phyloP scores from a whole-genome alignment of 768 basidiomycete genomes.

The Suillus subalutaceus region DNA sequence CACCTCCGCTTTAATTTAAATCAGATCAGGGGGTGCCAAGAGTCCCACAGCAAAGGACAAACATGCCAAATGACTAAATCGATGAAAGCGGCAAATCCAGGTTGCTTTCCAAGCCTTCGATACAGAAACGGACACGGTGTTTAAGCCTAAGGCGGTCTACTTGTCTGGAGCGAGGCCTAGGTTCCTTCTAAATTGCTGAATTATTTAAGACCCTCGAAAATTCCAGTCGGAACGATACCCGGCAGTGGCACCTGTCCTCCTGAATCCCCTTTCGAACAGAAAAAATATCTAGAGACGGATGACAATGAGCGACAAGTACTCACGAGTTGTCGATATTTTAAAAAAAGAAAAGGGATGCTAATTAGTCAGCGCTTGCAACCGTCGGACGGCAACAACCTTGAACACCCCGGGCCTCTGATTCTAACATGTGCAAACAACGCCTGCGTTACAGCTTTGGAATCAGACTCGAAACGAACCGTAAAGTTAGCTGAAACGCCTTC shows the following conservation, averaged over 20 bases:
- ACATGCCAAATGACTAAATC: slow-evolving; percentile 23
- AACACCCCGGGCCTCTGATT: slow-evolving; percentile 23
- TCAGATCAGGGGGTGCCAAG: slow-evolving; percentile 33
- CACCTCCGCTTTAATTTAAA: slow-evolving; percentile 23
- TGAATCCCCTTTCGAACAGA: slow-evolving; percentile 1
- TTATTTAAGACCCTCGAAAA: slow-evolving; percentile 6
- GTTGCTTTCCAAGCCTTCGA: slow-evolving; percentile 12
- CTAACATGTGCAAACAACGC: slow-evolving; percentile 34
- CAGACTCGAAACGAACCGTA: background rate
- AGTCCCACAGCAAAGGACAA: slow-evolving; percentile 24
- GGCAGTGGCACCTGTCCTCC: slow-evolving; percentile 8
- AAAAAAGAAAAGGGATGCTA: slow-evolving; percentile 4
- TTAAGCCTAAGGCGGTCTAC: slow-evolving; percentile 8
- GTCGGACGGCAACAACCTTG: background rate
- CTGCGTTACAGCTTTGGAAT: background rate
- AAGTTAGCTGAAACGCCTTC: background rate
- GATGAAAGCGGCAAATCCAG: slow-evolving; percentile 17
- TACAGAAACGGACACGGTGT: slow-evolving; percentile 12
- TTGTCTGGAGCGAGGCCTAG: slow-evolving; percentile 16
- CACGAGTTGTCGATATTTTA: slow-evolving; percentile 3
- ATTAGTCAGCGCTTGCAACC: slow-evolving; percentile 3
- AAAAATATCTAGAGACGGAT: background rate
- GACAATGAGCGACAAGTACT: slow-evolving; percentile 5
- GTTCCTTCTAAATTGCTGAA: slow-evolving; percentile 10
- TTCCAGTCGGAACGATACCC: background rate